These are phyloP conservation scores for Omphalea diandra DNA, from an alignment of 441 rosid genomes.

Conservation along the genomic window DNA sequence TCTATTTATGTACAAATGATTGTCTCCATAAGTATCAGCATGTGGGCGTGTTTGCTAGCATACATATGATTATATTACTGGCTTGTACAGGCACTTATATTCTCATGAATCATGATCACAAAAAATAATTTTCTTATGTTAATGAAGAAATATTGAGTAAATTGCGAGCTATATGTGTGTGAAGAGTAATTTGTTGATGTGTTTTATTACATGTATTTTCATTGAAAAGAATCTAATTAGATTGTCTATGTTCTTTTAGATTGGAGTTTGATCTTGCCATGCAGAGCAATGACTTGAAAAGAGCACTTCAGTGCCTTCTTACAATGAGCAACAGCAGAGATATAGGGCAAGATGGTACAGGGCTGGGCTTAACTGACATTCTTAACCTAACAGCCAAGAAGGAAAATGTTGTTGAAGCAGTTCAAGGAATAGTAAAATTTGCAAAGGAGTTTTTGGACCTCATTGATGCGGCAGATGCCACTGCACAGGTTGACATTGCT, in stretches of 20 bases:
- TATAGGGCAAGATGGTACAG: slow-evolving; percentile 77
- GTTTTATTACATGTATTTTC: slow-evolving; percentile 10
- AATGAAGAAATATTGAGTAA: background rate
- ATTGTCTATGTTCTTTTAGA: slow-evolving; percentile 38
- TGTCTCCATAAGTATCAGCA: background rate
- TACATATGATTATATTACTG: background rate
- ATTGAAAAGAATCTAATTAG: slow-evolving; percentile 8
- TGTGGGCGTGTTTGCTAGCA: background rate
- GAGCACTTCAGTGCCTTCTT: slow-evolving; percentile 97
- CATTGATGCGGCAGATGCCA: slow-evolving; percentile 99
- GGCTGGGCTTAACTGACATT: slow-evolving; percentile 83
- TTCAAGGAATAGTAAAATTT: slow-evolving; percentile 88
- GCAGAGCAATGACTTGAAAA: slow-evolving; percentile 96
- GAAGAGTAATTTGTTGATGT: slow-evolving; percentile 18
- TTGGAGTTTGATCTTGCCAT: slow-evolving; percentile 97
- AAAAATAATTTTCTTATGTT: background rate
- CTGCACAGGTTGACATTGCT: slow-evolving; percentile 88
- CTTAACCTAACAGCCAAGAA: slow-evolving; percentile 76
- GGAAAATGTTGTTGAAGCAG: slow-evolving; percentile 93
- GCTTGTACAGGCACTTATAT: background rate
- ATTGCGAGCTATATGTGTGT: background rate
- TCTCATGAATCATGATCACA: background rate
- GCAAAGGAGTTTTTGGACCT: slow-evolving; percentile 94
- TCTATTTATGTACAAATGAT: background rate
- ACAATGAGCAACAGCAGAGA: slow-evolving; percentile 97